Conservation (phyloP, 148 eudicot species). For the Polygonum maritimum region DNA sequence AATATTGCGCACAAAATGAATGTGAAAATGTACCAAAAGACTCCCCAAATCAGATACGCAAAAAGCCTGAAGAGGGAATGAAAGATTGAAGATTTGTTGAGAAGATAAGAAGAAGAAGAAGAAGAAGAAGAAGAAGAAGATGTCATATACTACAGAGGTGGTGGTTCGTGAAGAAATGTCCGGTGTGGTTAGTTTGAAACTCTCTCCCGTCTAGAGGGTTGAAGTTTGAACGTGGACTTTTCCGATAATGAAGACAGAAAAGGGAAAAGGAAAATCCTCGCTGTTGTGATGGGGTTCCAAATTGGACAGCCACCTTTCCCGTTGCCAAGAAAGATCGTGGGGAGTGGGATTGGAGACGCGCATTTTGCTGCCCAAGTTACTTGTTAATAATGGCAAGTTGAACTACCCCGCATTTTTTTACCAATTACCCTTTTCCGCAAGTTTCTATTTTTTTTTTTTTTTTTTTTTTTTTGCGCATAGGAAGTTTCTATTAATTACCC, state of each 20-base stretch:
- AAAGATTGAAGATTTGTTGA: background rate
- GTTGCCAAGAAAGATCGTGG: constrained; percentile 10
- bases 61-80: background rate
- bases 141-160: background rate
- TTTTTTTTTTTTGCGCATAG: no score
- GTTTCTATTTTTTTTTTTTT: no score
- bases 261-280: background rate
- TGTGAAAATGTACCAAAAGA: background rate
- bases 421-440: background rate
- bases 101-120: background rate
- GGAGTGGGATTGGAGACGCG: constrained; percentile 7
- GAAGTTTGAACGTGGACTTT: constrained; percentile 9
- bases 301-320: constrained; percentile 5
- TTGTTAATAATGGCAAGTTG: background rate
- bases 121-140: background rate
- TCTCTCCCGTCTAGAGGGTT: constrained; percentile 1
- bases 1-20: background rate
- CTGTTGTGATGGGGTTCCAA: background rate
- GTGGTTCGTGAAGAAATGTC: constrained; percentile 4
- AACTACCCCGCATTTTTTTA: background rate
- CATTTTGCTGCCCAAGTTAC: background rate
- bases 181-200: background rate
- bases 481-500: background rate
- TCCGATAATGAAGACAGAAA: background rate
- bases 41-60: background rate